Evolutionary conservation across 495 filamentous ascomycete genomes (phyloP), one percentile per base, ranked within the genome.

Genomic region (Penicillium silybi): DNA sequence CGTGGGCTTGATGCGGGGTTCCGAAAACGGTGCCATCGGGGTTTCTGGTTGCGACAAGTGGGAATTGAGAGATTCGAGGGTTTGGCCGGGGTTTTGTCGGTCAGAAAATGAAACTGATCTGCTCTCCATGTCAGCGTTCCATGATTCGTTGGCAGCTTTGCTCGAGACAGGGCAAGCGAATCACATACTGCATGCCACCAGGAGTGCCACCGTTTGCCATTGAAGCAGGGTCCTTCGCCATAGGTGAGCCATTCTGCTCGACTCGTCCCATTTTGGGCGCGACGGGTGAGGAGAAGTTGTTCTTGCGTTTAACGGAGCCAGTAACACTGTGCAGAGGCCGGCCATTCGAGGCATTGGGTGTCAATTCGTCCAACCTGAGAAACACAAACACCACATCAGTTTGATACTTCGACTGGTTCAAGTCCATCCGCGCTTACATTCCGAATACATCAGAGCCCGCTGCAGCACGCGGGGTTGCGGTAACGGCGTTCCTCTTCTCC

Each of bases 1-100:
- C 2, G 81, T 89, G 4, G 93, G 79, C 62, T 84, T 88, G 67
- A 97, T 85, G 13, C 93, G 87, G 4, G 89, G 59, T 62, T 93
- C 88, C 3, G 80, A 55, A 53, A 80, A 85, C 1, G 89, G 89
- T 18, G 82, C 85, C 40, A 86, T 80, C 0, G 87, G 89, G 0
- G 84, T 74, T 51, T 90, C 86, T n/a, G 85, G 70, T 6, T 76
- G 63, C 13, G 79, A 70, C 15, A 97, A 73, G 43, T 95, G 84
- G 8, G 80, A 74, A 64, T 97, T 97, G 52, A 97, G 75, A 18
- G 87, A 81, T 64, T 97, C 90, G 8, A 91, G 48, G 0, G 85
- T 79, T 59, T 95, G 85, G 37, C 91, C 92, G n/a, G 89, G 72
- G 54, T 90, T 88, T 22, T 68, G 74, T 37, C 92, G 83, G 46